Percentiles rank a stretch among this genome's conserved stretches.
phyloP scores from a whole-genome alignment of 306 rosid genomes.

The Dalbergia cultrata region DNA sequence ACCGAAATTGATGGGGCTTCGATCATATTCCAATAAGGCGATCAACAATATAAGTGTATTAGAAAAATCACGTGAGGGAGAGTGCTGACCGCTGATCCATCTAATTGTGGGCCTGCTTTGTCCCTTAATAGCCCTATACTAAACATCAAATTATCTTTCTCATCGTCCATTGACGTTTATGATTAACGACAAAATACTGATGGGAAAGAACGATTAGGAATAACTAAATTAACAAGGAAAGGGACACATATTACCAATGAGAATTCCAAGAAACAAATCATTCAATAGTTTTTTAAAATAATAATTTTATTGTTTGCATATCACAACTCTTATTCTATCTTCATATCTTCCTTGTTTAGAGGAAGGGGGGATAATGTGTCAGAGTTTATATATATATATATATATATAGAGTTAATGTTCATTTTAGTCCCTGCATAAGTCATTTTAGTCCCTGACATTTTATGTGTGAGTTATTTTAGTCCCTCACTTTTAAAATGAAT shows the following conservation, averaged over 20 bases:
- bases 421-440: too few relatives aligned
- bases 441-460: too few relatives aligned
- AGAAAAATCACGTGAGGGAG: conserved; percentile 51
- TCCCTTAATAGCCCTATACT: conserved; percentile 41
- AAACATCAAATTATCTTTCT: conserved; percentile 35
- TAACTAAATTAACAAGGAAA: background rate
- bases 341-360: too few relatives aligned
- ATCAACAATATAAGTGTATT: conserved; percentile 24
- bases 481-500: too few relatives aligned
- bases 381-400: too few relatives aligned
- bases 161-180: background rate
- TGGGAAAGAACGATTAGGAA: conserved; percentile 38
- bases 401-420: too few relatives aligned
- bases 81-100: conserved; percentile 7
- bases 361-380: too few relatives aligned
- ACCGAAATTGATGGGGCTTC: conserved; percentile 51
- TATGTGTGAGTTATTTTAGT: too few relatives aligned
- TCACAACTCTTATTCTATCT: too few relatives aligned
- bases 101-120: conserved; percentile 59
- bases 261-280: conserved; percentile 4
- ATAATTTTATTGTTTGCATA: too few relatives aligned
- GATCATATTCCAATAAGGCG: conserved; percentile 41
- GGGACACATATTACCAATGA: background rate
- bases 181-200: conserved; percentile 28
- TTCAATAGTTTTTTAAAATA: too few relatives aligned